phyloP scores from a whole-genome alignment of 2,329 filamentous ascomycete genomes.

The Aaosphaeria pasadenensis region DNA sequence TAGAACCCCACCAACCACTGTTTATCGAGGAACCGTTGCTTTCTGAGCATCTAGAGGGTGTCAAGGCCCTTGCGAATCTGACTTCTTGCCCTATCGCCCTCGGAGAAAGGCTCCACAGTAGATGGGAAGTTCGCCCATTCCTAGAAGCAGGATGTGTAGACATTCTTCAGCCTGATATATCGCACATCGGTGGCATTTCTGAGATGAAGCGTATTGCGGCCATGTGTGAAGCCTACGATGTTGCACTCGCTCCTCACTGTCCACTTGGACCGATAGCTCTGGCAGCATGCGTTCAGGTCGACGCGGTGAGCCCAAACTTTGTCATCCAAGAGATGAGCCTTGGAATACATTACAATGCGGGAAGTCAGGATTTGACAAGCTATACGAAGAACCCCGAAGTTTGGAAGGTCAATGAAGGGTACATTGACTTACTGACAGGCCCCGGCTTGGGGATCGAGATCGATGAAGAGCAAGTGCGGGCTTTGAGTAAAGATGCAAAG shows the following conservation, averaged over 20 bases:
- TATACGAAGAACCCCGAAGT: slow-evolving; percentile 65
- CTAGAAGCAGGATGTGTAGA: slow-evolving; percentile 66
- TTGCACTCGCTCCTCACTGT: slow-evolving; percentile 70
- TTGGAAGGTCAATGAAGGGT: slow-evolving; percentile 65
- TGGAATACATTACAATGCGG: slow-evolving; percentile 72
- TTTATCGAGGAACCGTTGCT: slow-evolving; percentile 75
- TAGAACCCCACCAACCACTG: slow-evolving; percentile 67
- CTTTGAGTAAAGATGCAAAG: slow-evolving; percentile 56
- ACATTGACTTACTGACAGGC: slow-evolving; percentile 58
- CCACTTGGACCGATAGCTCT: slow-evolving; percentile 71
- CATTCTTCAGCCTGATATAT: slow-evolving; percentile 70
- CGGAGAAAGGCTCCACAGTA: slow-evolving; percentile 67
- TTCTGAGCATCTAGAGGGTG: slow-evolving; percentile 65
- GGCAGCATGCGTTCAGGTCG: slow-evolving; percentile 68
- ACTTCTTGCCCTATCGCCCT: slow-evolving; percentile 67
- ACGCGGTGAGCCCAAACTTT: slow-evolving; percentile 58
- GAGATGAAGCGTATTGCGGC: slow-evolving; percentile 67
- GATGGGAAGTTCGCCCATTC: slow-evolving; percentile 73
- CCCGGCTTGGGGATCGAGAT: slow-evolving; percentile 66
- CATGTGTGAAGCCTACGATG: slow-evolving; percentile 72
- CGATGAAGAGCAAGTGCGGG: slow-evolving; percentile 65
- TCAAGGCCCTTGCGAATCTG: slow-evolving; percentile 58
- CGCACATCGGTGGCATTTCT: slow-evolving; percentile 69
- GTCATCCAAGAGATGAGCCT: slow-evolving; percentile 76
- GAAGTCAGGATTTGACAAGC: slow-evolving; percentile 46